Conservation (phyloP, 164 flowering plant genomes). For the Sextonia rubra region DNA sequence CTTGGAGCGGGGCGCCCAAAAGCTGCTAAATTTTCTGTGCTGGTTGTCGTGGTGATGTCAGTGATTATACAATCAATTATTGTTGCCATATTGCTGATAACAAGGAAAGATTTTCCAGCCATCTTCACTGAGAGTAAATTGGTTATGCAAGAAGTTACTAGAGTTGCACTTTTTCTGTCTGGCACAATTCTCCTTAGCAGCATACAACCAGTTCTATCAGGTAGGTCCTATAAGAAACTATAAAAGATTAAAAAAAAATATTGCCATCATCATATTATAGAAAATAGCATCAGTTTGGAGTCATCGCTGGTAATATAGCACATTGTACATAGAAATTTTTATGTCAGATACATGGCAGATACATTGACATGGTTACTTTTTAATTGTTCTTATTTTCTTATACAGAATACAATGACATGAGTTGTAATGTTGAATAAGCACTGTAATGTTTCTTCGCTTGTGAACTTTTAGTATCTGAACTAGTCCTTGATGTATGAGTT, state of each 20-base stretch:
- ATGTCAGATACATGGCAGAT: not conserved
- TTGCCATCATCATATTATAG: too few species aligned
- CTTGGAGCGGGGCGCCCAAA: slow-evolving; percentile 64
- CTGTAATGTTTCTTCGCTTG: too few species aligned
- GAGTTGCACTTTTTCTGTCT: slow-evolving; percentile 48
- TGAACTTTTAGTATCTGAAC: too few species aligned
- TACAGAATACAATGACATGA: too few species aligned
- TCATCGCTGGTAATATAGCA: too few species aligned
- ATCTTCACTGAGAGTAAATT: slow-evolving; percentile 34
- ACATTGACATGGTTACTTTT: not conserved
- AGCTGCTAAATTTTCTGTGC: slow-evolving; percentile 52
- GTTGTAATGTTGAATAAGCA: too few species aligned
- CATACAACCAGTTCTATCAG: slow-evolving; percentile 58
- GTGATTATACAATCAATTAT: slow-evolving; percentile 35
- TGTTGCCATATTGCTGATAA: slow-evolving; percentile 24
- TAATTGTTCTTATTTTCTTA: too few species aligned
- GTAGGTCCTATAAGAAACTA: slow-evolving; percentile 13
- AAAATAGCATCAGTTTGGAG: too few species aligned
- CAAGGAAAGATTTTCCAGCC: slow-evolving; percentile 28
- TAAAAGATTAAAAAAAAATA: too few species aligned
- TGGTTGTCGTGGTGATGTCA: slow-evolving; percentile 40
- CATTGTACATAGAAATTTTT: not conserved
- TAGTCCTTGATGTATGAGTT: not conserved
- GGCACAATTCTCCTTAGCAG: slow-evolving; percentile 43
- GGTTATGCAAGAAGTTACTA: slow-evolving; percentile 33